Evolutionary conservation across 345 rosid species (phyloP), one percentile per base, ranked within the genome.

Genomic region (Laguncularia racemosa): DNA sequence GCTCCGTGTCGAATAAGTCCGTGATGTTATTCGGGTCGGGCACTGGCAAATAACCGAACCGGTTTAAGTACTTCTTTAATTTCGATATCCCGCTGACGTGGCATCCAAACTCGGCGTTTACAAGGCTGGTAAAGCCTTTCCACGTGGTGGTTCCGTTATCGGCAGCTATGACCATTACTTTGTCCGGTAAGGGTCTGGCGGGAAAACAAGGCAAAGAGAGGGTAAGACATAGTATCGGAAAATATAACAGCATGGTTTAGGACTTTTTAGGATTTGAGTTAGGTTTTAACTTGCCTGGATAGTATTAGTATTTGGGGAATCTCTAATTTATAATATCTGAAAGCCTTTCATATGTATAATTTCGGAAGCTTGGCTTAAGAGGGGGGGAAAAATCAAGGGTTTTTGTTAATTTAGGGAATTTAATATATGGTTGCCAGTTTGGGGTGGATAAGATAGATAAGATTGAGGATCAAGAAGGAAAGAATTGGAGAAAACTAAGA

Each of bases 1-100:
- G 73, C 52, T 72, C 71, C 4, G 57, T 14, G 49, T 91, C 98
- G 61, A 84, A 92, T 40, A 66, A 61, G 49, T 89, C 95, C n/a
- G 84, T 79, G 55, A 67, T 55, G 65, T 60, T 33, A 9, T 33
- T 12, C 21, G 44, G 12, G 18, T 23, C 56, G 48, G 60, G 2
- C 13, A 13, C 61, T 11, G 59, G 64, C 14, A 71, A 61, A 63
- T 71, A 71, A 26, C 71, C 75, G 60, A 71, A 71, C 17, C 57
- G 71, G 60, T 55, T 60, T 67, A 71, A 63, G 61, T 71, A 71
- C 50, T 61, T 38, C 64, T 66, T 71, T 50, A 71, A 60, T 44
- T 71, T 64, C 16, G 75, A 52, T 56, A 71, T 47, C 53, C 75
- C 71, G 53, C 52, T 46, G 44, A 58, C 51, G 52, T 61, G 59